Base-by-base conservation (phyloP, 176 grass and related monocot species). In the Hsuehochloa calcarea region DNA sequence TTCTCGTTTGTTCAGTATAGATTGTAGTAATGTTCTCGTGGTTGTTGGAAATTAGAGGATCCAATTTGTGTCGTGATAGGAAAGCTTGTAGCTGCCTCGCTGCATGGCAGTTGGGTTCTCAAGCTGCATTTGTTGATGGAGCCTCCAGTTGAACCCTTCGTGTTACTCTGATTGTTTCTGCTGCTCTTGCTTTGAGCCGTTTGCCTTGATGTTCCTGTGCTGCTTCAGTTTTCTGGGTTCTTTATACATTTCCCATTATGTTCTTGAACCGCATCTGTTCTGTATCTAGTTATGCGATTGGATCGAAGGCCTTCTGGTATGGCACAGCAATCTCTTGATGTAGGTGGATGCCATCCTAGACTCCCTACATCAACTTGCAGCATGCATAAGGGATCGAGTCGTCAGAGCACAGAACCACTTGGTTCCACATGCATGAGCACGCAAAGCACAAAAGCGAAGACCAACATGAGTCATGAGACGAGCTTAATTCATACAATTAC, bases 41-140 rank as follows among this genome's bases (percentile, higher is more conserved):
- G 25, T 58, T 38, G 68, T 8, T 72, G 69, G 62, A 58, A 88
- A 67, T 65, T 47, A 44, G 78, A 54, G 77, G 41, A 25, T 23
- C 50, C 67, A 34, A 59, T 72, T 46, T 79, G 38, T 79, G 73
- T 12, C 74, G 56, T 72, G 66, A 34, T 73, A 86, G 88, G 61
- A 64, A 52, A 27, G 29, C 35, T 77, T 86, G 78, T 67, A 47
- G 74, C 25, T 71, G 46, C 65, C 72, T 77, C 9, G 37, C 41
- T 65, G 47, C 10, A 56, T 81, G 31, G 26, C 72, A 10, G 65
- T 64, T 41, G 38, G 51, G 7, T 39, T 43, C 26, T 77, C 54
- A 15, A 34, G 65, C 64, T 71, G 43, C 10, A 6, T 11, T 72
- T 26, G 34, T 77, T 67, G 49, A 25, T 69, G 68, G 37, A 27